Base-by-base conservation (phyloP, 2,329 filamentous ascomycete species). In the Monosporascus cannonballus region DNA sequence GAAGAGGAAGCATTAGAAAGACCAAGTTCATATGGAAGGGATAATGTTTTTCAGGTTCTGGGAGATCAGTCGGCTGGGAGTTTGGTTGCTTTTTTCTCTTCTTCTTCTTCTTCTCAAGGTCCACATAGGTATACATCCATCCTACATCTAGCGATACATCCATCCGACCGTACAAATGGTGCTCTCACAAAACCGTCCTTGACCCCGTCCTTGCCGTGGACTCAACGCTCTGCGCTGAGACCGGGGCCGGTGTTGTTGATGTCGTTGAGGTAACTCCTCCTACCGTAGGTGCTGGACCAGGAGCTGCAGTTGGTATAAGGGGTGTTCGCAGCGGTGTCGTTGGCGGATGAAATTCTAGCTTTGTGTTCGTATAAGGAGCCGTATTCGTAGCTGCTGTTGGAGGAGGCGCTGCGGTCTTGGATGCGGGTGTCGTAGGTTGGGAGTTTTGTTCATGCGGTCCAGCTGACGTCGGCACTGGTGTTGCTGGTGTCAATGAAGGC, bases 1-100 rank as follows among this genome's bases (percentile, higher is more conserved):
- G 63, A 77, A 74, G 69, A 64, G 62, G 59, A 68, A 64, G 58
- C 61, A 60, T 54, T 62, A 64, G 56, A 47, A 25, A 42, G 39
- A 14, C 39, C 6, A 20, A 15, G 9, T 14, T 14, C 30, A 14
- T 34, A 36, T 27, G 37, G 38, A 74, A 71, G 63, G 45, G 49
- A 51, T 56, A 49, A 56, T 48, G 11, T 37, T 50, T 47, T 17
- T 38, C 27, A 38, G 8, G 30, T 18, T 44, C 51, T 45, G 27
- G 39, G 20, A 44, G 41, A 39, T 49, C 53, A 57, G 17, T 54
- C 51, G 59, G 55, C 54, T 54, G 54, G 63, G 61, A 57, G 61
- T 65, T 63, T 42, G 56, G 61, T 58, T 60, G 54, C 49, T 54
- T 51, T 51, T 60, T 56, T n/a, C n/a, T n/a, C n/a, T n/a, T n/a